Conservation (phyloP, 2,329 filamentous ascomycete genomes). For the Pseudonectria buxi region DNA sequence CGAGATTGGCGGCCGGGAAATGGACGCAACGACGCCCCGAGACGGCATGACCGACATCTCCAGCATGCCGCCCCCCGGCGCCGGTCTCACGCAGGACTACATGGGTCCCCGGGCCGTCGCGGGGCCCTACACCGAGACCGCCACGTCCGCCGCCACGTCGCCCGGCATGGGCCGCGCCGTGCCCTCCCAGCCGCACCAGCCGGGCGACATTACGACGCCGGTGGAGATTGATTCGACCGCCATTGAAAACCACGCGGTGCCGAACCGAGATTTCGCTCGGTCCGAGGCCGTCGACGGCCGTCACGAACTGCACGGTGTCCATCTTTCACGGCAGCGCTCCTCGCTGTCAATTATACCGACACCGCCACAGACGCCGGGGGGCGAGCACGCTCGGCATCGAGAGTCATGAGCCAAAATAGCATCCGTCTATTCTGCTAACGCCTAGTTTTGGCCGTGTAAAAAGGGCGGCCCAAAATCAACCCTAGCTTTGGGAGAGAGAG, state of each 20-base stretch:
- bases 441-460: conserved; percentile 23
- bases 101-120: conserved; percentile 36
- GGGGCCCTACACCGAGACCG: conserved; percentile 41
- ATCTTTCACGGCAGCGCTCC: conserved; percentile 11
- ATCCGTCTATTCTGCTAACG: conserved; percentile 22
- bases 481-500: not conserved
- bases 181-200: conserved; percentile 37
- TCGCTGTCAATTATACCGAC: conserved; percentile 20
- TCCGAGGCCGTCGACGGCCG: conserved; percentile 26
- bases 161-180: conserved; percentile 33
- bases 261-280: no score
- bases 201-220: conserved; percentile 42
- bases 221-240: conserved; percentile 46
- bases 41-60: conserved; percentile 30
- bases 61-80: conserved; percentile 13
- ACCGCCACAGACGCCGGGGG: conserved; percentile 14
- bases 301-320: conserved; percentile 41
- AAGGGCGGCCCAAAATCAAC: conserved; percentile 16
- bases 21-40: conserved; percentile 11
- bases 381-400: conserved; percentile 5
- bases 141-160: conserved; percentile 22
- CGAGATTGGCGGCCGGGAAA: conserved; percentile 9
- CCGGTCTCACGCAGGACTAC: conserved; percentile 35
- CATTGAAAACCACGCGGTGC: conserved; percentile 6
- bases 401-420: conserved; percentile 9